phyloP scores from a whole-genome alignment of 2,329 filamentous ascomycete genomes.

The Chaetomium olivaceum region DNA sequence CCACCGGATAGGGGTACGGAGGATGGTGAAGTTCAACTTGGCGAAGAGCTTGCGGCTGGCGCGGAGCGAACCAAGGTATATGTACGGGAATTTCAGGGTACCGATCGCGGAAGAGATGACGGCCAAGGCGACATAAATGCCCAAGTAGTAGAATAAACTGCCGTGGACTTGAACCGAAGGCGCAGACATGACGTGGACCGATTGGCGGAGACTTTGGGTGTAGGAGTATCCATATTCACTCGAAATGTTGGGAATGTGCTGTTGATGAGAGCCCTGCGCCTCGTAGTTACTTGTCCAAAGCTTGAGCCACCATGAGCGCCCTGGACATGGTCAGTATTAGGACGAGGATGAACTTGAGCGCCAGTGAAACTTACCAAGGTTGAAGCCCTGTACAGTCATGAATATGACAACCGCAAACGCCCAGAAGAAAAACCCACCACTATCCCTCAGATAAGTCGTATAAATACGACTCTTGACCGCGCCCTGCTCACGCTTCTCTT shows the following conservation, averaged over 20 bases:
- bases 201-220: conserved; percentile 50
- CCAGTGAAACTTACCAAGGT: conserved; percentile 47
- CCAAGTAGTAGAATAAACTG: conserved; percentile 63
- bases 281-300: conserved; percentile 59
- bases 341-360: not conserved
- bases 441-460: conserved; percentile 63
- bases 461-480: conserved; percentile 70
- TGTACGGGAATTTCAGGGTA: conserved; percentile 62
- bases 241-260: conserved; percentile 34
- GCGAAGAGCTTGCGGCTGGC: conserved; percentile 71
- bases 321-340: conserved; percentile 33
- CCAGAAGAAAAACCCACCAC: conserved; percentile 66
- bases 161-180: conserved; percentile 37
- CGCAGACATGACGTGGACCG: conserved; percentile 43
- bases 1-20: conserved; percentile 75
- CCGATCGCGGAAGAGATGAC: conserved; percentile 58
- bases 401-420: conserved; percentile 54
- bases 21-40: conserved; percentile 64
- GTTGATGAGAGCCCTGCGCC: conserved; percentile 33
- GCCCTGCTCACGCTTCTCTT: conserved; percentile 71
- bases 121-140: conserved; percentile 65
- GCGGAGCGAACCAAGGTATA: conserved; percentile 65
- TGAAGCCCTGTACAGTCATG: conserved; percentile 53
- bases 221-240: conserved; percentile 45
- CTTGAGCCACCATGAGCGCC: conserved; percentile 63